Base-by-base conservation (phyloP, 2,329 filamentous ascomycete species). In the Neopestalotiopsis clavispora region DNA sequence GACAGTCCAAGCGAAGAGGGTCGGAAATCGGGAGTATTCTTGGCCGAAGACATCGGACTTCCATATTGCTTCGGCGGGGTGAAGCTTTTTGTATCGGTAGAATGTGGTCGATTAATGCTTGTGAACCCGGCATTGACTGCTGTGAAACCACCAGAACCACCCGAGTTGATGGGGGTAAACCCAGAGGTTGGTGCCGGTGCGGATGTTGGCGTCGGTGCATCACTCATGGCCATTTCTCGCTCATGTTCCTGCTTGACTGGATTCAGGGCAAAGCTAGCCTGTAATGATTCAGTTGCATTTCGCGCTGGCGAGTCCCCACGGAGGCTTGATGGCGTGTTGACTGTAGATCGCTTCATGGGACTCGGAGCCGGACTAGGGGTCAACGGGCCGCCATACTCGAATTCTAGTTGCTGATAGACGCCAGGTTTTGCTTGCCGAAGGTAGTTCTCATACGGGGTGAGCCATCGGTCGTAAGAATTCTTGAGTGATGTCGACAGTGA, bases 381-480 rank as follows among this genome's bases (percentile, higher is more conserved):
- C 70, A 96, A 89, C 17, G 95, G 94, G 1, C 95, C 96, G 69
- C 95, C 95, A 76, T 98, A 94, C 79, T 98, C 95, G 71, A 93
- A 89, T 78, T 98, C 95, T 10, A 98, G 84, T 80, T 98, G 94
- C 75, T 98, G 95, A 75, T 98, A 95, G n/a, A 98, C 95, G 38
- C 94, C 94, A 3, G 96, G 96, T 79, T 98, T 98, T 66, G 94
- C 95, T 14, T 95, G 85, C 66, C 93, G 89, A 58, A 99, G 84
- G 78, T 97, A 99, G 71, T 98, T 94, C 80, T 99, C 96, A 75
- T 98, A 99, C 0, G 96, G 96, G 77, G 94, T 94, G 3, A 99
- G 90, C 94, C 96, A 99, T 81, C 95, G 91, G 79, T 97, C 94
- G 75, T 97, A 99, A 0, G 96, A 98, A 80, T 99, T 99, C 80